A percentile compares a stretch with the other conserved stretches of the same genome.
These are phyloP conservation scores for Xylariaceae sp. DNA, from an alignment of 2,329 filamentous ascomycete species.

Conservation along the genomic window DNA sequence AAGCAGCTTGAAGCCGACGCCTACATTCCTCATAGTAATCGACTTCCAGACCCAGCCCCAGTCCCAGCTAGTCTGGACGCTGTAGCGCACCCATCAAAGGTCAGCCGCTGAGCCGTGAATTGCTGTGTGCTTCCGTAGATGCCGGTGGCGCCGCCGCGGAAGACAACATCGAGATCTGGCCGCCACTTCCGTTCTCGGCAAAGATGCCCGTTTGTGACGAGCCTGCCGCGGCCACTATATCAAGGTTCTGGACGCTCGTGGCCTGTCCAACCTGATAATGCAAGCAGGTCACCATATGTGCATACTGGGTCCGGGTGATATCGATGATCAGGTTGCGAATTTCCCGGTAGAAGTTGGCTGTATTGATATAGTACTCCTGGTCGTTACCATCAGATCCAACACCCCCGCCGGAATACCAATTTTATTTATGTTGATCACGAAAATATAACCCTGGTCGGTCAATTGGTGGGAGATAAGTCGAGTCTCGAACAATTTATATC, in stretches of 20 bases:
- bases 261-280: slow-evolving; percentile 66
- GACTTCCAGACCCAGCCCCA: slow-evolving; percentile 73
- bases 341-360: slow-evolving; percentile 55
- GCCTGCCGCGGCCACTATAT: slow-evolving; percentile 33
- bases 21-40: slow-evolving; percentile 54
- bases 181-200: slow-evolving; percentile 60
- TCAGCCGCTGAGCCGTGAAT: slow-evolving; percentile 44
- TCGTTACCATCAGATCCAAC: too few species aligned
- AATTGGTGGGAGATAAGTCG: too few species aligned
- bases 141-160: slow-evolving; percentile 66
- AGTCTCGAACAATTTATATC: too few species aligned
- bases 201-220: slow-evolving; percentile 43
- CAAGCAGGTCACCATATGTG: slow-evolving; percentile 44
- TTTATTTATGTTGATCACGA: too few species aligned
- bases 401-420: too few species aligned
- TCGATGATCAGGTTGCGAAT: slow-evolving; percentile 53
- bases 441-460: too few species aligned
- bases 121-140: slow-evolving; percentile 35
- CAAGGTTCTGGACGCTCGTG: slow-evolving; percentile 53
- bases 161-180: slow-evolving; percentile 62
- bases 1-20: not conserved
- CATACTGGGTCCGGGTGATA: slow-evolving; percentile 42
- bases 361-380: slow-evolving; percentile 35
- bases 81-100: slow-evolving; percentile 49
- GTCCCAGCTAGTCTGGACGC: slow-evolving; percentile 59